Evolutionary conservation across 139 green algal genomes (phyloP).

Genomic region (Haematococcus sp.): DNA sequence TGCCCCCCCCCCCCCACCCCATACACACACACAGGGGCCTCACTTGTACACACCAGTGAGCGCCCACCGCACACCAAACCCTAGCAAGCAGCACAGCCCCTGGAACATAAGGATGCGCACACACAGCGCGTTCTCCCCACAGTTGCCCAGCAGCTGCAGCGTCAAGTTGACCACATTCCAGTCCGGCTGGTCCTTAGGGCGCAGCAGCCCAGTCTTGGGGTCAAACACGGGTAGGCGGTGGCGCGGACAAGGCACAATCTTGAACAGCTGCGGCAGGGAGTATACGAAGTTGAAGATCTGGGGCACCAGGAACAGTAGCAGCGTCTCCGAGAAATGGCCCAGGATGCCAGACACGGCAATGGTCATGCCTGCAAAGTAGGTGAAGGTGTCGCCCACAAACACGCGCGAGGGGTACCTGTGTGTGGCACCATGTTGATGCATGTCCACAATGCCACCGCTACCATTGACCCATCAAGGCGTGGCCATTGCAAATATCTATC

Average conservation of each 20-base stretch:
- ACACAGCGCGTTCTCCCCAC: slow-evolving; percentile 80
- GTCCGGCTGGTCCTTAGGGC: slow-evolving; percentile 72
- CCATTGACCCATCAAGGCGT: no score
- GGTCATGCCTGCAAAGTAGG: slow-evolving; percentile 99
- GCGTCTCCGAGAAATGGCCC: slow-evolving; percentile 95
- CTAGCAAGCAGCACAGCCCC: slow-evolving; percentile 59
- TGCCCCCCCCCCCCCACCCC: background rate
- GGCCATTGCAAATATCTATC: no score
- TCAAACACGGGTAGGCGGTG: slow-evolving; percentile 93
- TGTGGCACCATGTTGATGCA: background rate
- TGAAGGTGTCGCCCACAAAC: slow-evolving; percentile 99
- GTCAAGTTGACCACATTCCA: slow-evolving; percentile 96
- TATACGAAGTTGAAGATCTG: slow-evolving; percentile 98
- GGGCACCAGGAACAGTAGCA: slow-evolving; percentile 95
- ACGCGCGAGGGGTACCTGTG: slow-evolving; percentile 48
- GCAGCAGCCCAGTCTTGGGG: slow-evolving; percentile 69
- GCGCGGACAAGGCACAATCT: slow-evolving; percentile 91
- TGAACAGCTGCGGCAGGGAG: slow-evolving; percentile 92
- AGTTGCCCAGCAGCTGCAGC: slow-evolving; percentile 81
- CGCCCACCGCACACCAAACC: slow-evolving; percentile 54
- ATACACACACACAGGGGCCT: background rate
- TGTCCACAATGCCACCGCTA: no score
- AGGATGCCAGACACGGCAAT: slow-evolving; percentile 97
- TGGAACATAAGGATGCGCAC: slow-evolving; percentile 85
- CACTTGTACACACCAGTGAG: slow-evolving; percentile 75